Evolutionary conservation across 2,329 filamentous ascomycete species (phyloP), one percentile per base, ranked within the genome.

Genomic region (Colletotrichum sp.): DNA sequence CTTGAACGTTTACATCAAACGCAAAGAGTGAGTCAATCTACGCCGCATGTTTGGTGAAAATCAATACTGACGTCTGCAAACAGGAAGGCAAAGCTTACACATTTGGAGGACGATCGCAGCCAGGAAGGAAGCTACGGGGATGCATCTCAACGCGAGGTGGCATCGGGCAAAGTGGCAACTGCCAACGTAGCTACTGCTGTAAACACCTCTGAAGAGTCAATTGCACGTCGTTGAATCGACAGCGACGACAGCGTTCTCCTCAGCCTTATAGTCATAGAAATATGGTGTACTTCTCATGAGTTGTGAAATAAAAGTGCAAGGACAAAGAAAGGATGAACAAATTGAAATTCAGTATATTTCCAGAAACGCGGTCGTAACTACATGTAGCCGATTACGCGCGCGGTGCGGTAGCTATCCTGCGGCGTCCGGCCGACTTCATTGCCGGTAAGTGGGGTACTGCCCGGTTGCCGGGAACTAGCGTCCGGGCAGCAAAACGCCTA

Each of bases 1-100:
- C 5, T 65, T 77, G 5, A 13, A 77, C 43, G 18, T 76, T 3
- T 77, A 77, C 66, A 77, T 77, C 43, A 77, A 77, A 34, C 73
- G 76, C 9, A 77, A 73, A 36, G 69, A 76, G 76, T 77, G 52
- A 66, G 76, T 67, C 6, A 28, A 10, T 2, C 1, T 16, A 10
- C 5, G 16, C 32, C 5, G 1, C 4, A 32, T 15, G 2, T 48
- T 7, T 5, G 2, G 7, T 3, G 16, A 24, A 1, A 1, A 36
- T 8, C 5, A 18, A 24, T 13, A 21, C 71, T 73, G 8, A 75
- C 18, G 7, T 8, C 3, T 16, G 5, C 6, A 8, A 32, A 34
- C 10, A 75, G 68, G 5, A 64, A 65, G 6, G 30, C 55, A 7
- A 75, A 72, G 5, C 68, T 71, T 15, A 56, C 68, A n/a, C 30